Evolutionary conservation across 306 rosid species (phyloP).

Genomic region (Quercus suber): DNA sequence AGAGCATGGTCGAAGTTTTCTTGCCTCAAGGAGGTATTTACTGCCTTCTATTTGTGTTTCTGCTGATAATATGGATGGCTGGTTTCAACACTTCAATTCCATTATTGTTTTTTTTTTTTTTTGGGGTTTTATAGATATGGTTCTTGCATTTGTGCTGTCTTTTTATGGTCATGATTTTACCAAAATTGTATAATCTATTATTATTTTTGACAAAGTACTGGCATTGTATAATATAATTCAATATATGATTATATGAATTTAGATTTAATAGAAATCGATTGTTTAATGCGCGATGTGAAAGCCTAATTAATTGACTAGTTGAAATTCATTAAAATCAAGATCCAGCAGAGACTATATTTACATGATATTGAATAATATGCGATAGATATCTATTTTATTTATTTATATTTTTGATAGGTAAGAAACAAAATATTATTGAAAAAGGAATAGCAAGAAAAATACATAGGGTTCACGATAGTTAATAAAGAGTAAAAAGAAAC

Average conservation of each 20-base stretch:
- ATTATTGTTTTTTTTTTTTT: background rate
- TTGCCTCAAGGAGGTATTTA: conserved; percentile 87
- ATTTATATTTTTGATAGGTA: too few relatives aligned
- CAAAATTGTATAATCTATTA: background rate
- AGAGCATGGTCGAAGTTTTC: conserved; percentile 64
- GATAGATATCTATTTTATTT: background rate
- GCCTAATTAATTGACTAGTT: background rate
- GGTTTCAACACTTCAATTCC: conserved; percentile 12
- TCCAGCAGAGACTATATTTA: background rate
- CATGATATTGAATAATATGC: background rate
- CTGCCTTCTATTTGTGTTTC: conserved; percentile 3
- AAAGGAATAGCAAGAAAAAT: too few relatives aligned
- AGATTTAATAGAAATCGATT: background rate
- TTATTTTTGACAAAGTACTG: too few relatives aligned
- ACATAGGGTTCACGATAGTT: too few relatives aligned
- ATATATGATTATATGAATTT: background rate
- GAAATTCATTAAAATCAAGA: background rate
- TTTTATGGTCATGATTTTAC: background rate
- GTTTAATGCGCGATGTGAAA: background rate
- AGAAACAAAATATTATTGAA: too few relatives aligned
- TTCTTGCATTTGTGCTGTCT: conserved; percentile 6
- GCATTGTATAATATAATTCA: background rate
- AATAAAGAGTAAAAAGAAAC: too few relatives aligned
- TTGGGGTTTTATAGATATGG: background rate
- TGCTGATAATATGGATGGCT: background rate